Evolutionary conservation across 202 grass and related monocot genomes (phyloP).

Genomic region (Schoenoplectus triqueter): DNA sequence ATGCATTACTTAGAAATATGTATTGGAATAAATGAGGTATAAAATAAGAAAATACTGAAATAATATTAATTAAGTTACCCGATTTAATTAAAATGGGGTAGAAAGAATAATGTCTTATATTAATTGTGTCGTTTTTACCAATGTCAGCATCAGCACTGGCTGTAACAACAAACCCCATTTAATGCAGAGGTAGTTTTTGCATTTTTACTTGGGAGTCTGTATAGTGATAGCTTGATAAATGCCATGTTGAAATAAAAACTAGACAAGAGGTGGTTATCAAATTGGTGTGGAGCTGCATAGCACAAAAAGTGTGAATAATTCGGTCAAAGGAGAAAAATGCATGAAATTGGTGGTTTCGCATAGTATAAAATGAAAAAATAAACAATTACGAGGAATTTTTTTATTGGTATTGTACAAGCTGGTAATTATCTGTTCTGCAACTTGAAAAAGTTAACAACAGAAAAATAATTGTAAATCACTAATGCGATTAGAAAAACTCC

Average conservation of each 20-base stretch:
- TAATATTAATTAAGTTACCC: background rate
- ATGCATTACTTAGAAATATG: background rate
- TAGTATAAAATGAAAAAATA: background rate
- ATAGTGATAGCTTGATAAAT: constrained; percentile 13
- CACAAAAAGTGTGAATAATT: constrained; percentile 27
- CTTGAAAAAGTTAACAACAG: background rate
- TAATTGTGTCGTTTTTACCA: constrained; percentile 33
- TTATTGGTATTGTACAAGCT: background rate
- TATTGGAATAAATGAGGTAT: constrained; percentile 5
- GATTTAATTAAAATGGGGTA: constrained; percentile 6
- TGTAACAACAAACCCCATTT: constrained; percentile 15
- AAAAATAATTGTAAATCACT: background rate
- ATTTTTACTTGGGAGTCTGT: background rate
- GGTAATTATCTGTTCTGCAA: background rate
- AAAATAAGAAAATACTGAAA: constrained; percentile 15
- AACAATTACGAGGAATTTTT: background rate
- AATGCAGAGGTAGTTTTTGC: constrained; percentile 19
- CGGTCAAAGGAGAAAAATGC: constrained; percentile 21
- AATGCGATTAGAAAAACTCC: background rate
- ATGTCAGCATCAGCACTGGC: constrained; percentile 25
- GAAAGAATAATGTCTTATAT: constrained; percentile 24
- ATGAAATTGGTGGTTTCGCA: constrained; percentile 10
- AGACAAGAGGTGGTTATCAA: constrained; percentile 5
- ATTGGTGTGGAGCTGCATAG: constrained; percentile 1
- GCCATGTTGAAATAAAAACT: constrained; percentile 1